Conservation (phyloP, 371 early-diverging fungal species). For the Umbelopsis sp. region DNA sequence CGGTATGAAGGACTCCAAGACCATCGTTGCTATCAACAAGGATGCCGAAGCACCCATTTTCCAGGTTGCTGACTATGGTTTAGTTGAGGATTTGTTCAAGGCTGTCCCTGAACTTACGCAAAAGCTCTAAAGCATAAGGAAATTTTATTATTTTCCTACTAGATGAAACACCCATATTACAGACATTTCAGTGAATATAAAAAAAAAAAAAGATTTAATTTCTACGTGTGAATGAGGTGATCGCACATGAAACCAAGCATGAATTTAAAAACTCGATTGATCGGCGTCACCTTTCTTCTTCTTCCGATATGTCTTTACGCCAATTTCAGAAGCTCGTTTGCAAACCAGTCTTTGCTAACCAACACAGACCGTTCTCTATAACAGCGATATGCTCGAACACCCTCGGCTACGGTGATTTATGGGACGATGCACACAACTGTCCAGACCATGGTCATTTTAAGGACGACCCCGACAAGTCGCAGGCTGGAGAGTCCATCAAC, state of each 20-base stretch:
- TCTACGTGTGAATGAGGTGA: background rate
- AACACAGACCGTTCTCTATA: background rate
- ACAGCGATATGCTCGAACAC: background rate
- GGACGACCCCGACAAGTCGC: background rate
- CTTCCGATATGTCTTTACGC: background rate
- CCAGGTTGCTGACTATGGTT: slow-evolving; percentile 96
- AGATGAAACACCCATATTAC: too few relatives aligned
- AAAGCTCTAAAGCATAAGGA: slow-evolving; percentile 61
- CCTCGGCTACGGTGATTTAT: slow-evolving; percentile 3
- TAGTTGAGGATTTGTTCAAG: slow-evolving; percentile 95
- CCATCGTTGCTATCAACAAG: slow-evolving; percentile 98
- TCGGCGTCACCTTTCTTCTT: too few relatives aligned
- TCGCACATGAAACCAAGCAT: background rate
- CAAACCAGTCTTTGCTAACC: background rate
- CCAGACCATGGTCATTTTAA: slow-evolving; percentile 6
- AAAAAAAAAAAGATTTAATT: too few relatives aligned
- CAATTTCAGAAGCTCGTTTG: background rate
- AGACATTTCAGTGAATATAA: too few relatives aligned
- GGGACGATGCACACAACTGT: slow-evolving; percentile 9
- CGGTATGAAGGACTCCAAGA: slow-evolving; percentile 99
- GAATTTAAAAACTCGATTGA: too few relatives aligned
- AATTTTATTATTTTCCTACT: background rate
- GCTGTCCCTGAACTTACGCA: slow-evolving; percentile 93
- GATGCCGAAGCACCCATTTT: slow-evolving; percentile 98
- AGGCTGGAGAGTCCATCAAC: background rate